Evolutionary conservation across 495 filamentous ascomycete genomes (phyloP).

Genomic region (Penicillium silybi): DNA sequence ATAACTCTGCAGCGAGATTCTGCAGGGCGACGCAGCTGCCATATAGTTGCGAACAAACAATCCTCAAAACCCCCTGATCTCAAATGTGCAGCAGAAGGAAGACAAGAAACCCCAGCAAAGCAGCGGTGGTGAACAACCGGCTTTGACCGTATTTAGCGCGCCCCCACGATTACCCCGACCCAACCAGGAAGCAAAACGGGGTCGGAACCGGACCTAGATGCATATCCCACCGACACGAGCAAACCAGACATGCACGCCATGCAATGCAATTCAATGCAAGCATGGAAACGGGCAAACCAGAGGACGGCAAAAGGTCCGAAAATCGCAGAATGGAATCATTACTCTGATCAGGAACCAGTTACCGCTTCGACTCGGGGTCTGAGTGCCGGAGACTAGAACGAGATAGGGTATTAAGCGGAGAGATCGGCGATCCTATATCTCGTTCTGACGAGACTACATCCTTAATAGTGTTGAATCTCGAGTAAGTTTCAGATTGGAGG

Average conservation of each 20-base stretch:
- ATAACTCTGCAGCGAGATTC: background rate
- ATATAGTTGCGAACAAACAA: background rate
- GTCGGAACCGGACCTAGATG: too few relatives aligned
- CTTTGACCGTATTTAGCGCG: background rate
- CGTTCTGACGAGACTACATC: too few relatives aligned
- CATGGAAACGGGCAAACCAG: background rate
- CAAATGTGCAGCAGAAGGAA: background rate
- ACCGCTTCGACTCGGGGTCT: background rate
- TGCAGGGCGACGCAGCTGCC: too few relatives aligned
- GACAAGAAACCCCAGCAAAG: background rate
- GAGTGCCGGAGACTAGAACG: conserved; percentile 8
- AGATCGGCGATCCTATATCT: background rate
- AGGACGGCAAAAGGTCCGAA: background rate
- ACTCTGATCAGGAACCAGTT: background rate
- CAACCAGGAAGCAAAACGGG: background rate
- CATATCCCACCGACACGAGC: background rate
- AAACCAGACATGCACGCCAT: background rate
- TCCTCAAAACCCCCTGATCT: background rate
- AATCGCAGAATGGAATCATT: background rate
- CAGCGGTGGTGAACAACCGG: background rate
- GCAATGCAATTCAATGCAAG: background rate
- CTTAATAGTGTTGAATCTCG: too few relatives aligned
- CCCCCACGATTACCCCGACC: background rate
- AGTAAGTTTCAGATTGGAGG: too few relatives aligned
- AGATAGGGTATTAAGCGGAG: conserved; percentile 11